phyloP scores from a whole-genome alignment of 2,329 filamentous ascomycete species.

The Ceratocystiopsis brevicomis region DNA sequence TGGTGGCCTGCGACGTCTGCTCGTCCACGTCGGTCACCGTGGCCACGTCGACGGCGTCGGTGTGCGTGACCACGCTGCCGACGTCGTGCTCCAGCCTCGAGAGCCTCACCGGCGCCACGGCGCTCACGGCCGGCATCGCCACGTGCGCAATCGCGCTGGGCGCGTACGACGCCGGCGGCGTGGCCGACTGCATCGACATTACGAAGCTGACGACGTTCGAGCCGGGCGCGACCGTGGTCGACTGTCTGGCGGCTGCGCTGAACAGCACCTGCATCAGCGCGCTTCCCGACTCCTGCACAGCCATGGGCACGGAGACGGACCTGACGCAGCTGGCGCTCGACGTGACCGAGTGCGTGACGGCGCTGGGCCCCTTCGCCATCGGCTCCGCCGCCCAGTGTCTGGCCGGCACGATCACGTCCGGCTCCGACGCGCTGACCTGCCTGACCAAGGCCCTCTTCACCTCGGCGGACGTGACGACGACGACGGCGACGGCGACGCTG shows the following conservation, averaged over 20 bases:
- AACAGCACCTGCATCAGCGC: background rate
- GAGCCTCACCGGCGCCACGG: background rate
- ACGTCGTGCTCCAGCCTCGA: background rate
- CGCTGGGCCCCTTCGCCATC: background rate
- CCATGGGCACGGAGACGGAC: constrained; percentile 1
- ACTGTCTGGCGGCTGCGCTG: background rate
- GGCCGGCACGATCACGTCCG: background rate
- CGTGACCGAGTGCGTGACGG: too few relatives aligned
- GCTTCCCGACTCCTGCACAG: constrained; percentile 3
- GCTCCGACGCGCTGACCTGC: constrained; percentile 5
- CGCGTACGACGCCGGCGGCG: background rate
- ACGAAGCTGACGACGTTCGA: background rate
- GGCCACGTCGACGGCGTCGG: background rate
- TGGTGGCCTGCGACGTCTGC: too few relatives aligned
- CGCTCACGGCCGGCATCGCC: background rate
- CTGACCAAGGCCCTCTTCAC: background rate
- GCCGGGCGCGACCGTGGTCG: background rate
- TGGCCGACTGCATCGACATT: background rate
- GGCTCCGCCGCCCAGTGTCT: background rate
- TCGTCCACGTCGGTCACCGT: constrained; percentile 1
- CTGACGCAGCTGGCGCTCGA: background rate
- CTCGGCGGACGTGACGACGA: background rate
- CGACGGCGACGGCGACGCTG: background rate
- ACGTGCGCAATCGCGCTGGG: background rate
- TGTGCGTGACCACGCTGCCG: constrained; percentile 5